phyloP scores from a whole-genome alignment of 108 stramenopile genomes.

The Nitzschia sp. region DNA sequence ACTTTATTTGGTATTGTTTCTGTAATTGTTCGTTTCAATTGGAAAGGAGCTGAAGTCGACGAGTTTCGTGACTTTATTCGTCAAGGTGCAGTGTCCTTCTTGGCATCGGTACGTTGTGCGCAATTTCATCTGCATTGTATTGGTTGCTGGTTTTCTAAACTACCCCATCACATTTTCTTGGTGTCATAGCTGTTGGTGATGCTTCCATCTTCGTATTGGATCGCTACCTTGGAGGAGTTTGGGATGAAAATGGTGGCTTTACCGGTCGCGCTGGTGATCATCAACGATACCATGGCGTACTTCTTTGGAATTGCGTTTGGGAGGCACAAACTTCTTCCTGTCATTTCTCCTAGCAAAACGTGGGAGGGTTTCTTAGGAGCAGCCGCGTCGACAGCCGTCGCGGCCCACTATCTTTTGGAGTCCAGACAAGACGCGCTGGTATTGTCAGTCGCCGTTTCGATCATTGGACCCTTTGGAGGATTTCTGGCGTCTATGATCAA shows the following conservation, averaged over 20 bases:
- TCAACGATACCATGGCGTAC: conserved; percentile 96
- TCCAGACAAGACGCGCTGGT: conserved; percentile 18
- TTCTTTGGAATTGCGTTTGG: conserved; percentile 89
- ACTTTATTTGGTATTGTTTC: conserved; percentile 36
- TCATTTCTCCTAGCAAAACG: conserved; percentile 94
- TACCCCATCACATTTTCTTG: too few relatives aligned
- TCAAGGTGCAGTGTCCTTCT: conserved; percentile 42
- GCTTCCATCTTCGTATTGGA: conserved; percentile 74
- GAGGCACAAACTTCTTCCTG: conserved; percentile 83
- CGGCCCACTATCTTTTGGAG: conserved; percentile 2
- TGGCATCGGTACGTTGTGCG: conserved; percentile 56
- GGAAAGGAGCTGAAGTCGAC: conserved; percentile 36
- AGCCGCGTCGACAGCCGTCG: conserved; percentile 70
- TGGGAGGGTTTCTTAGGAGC: conserved; percentile 96
- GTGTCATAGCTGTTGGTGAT: conserved; percentile 37
- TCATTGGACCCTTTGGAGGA: conserved; percentile 95
- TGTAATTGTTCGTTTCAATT: conserved; percentile 41
- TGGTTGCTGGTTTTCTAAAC: too few relatives aligned
- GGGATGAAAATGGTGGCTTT: conserved; percentile 89
- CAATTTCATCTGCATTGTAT: neutral
- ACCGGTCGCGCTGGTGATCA: conserved; percentile 87
- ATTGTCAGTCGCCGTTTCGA: conserved; percentile 69
- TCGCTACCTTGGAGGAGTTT: conserved; percentile 64
- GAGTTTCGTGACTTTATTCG: conserved; percentile 60
- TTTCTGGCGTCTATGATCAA: conserved; percentile 95